Percentiles rank a stretch among this genome's conserved stretches.
Conservation (phyloP, 306 rosid species). For the Alnus glutinosa region DNA sequence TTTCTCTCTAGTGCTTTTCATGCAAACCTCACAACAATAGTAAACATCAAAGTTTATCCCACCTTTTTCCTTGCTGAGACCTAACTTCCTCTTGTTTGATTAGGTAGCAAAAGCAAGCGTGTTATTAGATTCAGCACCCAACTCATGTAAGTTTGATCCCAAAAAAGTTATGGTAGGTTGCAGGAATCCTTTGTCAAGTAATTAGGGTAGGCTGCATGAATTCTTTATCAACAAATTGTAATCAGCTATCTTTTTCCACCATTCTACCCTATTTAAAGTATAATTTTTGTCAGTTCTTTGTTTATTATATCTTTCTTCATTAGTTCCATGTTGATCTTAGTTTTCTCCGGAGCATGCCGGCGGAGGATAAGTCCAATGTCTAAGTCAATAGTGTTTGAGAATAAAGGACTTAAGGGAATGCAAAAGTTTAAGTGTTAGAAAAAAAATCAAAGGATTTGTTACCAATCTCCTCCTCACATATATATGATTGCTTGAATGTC, state of each 20-base stretch:
- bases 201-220: no score
- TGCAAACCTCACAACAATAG: no score
- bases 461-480: no score
- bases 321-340: neutral
- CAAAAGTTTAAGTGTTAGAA: no score
- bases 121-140: neutral
- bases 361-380: no score
- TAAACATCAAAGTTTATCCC: neutral
- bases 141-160: neutral
- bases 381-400: no score
- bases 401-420: no score
- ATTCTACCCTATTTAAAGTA: neutral
- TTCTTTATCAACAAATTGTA: neutral
- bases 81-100: neutral
- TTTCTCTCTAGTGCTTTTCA: no score
- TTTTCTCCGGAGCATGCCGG: no score
- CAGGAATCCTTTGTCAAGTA: neutral
- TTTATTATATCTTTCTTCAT: neutral
- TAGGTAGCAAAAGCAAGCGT: neutral
- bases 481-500: no score
- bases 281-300: neutral
- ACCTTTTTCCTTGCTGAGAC: neutral
- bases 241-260: neutral
- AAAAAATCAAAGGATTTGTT: no score
- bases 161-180: neutral